These are phyloP conservation scores for Arthroderma sp. DNA, from an alignment of 2,329 filamentous ascomycete genomes.

Conservation along the genomic window DNA sequence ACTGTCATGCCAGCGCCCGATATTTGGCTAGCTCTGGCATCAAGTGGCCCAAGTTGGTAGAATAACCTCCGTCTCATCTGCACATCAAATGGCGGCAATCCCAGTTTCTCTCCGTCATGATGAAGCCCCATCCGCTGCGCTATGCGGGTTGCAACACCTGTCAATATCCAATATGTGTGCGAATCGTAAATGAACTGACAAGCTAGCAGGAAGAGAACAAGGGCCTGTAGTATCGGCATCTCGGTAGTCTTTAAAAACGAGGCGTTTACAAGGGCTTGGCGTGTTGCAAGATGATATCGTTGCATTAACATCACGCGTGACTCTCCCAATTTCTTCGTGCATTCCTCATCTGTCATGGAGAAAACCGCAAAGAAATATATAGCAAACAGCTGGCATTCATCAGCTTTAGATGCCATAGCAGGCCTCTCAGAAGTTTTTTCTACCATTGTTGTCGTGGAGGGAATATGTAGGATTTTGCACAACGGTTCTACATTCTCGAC, in stretches of 20 bases:
- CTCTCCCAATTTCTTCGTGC: constrained; percentile 16
- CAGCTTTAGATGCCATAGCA: constrained; percentile 14
- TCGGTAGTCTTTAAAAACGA: constrained; percentile 32
- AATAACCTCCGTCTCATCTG: constrained; percentile 60
- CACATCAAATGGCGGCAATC: constrained; percentile 41
- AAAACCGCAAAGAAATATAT: constrained; percentile 15
- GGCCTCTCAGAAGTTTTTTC: constrained; percentile 42
- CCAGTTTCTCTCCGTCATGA: constrained; percentile 41
- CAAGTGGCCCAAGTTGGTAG: constrained; percentile 59
- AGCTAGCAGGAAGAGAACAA: constrained; percentile 29
- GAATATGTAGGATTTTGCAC: constrained; percentile 59
- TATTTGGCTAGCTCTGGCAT: constrained; percentile 56
- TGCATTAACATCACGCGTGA: constrained; percentile 11
- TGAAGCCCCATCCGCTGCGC: constrained; percentile 58
- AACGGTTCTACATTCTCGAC: constrained; percentile 51
- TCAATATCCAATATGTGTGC: constrained; percentile 18
- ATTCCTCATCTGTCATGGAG: constrained; percentile 24
- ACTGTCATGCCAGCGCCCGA: constrained; percentile 33
- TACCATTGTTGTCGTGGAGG: constrained; percentile 52
- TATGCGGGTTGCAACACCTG: constrained; percentile 54
- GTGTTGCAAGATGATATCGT: background rate
- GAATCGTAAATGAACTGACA: background rate
- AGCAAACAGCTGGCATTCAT: constrained; percentile 25
- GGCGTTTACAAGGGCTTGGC: constrained; percentile 19
- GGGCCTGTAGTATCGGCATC: constrained; percentile 32